Conservation (phyloP, 2,329 filamentous ascomycete genomes). For the Cercospora berteroae region DNA sequence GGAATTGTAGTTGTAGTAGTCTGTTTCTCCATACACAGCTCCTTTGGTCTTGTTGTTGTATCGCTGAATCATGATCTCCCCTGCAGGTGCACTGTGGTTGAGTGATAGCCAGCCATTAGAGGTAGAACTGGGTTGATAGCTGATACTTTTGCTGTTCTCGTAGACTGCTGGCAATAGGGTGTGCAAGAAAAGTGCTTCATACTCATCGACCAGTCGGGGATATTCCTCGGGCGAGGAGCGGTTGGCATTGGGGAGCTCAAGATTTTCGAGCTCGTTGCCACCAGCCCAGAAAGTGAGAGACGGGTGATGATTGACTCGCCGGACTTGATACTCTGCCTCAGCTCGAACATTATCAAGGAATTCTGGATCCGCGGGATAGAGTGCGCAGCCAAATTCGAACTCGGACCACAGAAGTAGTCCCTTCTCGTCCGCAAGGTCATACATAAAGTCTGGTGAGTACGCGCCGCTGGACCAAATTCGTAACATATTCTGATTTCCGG, state of each 20-base stretch:
- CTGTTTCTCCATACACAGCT: conserved; percentile 58
- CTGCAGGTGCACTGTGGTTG: conserved; percentile 51
- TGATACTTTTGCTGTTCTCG: conserved; percentile 58
- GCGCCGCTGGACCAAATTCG: conserved; percentile 60
- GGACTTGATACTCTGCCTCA: conserved; percentile 60
- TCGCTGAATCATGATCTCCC: conserved; percentile 53
- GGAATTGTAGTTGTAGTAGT: conserved; percentile 57
- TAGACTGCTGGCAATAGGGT: conserved; percentile 57
- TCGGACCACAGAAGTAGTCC: conserved; percentile 63
- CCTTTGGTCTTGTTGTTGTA: conserved; percentile 56
- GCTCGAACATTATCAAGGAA: conserved; percentile 57
- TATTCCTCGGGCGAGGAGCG: conserved; percentile 45
- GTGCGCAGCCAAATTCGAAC: conserved; percentile 60
- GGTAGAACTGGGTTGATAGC: conserved; percentile 60
- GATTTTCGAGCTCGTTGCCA: conserved; percentile 59
- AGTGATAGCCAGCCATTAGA: conserved; percentile 58
- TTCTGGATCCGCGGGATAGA: conserved; percentile 55
- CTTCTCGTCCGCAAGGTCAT: conserved; percentile 60
- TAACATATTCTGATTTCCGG: conserved; percentile 64
- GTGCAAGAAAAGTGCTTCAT: conserved; percentile 58
- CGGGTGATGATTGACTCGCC: conserved; percentile 60
- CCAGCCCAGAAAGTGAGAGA: conserved; percentile 43
- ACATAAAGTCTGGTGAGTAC: conserved; percentile 62
- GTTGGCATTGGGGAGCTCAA: conserved; percentile 49
- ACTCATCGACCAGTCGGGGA: conserved; percentile 49